Percentiles rank a stretch among this genome's conserved stretches.
phyloP scores from a whole-genome alignment of 75 land plant species.

The Sequoiadendron giganteum region DNA sequence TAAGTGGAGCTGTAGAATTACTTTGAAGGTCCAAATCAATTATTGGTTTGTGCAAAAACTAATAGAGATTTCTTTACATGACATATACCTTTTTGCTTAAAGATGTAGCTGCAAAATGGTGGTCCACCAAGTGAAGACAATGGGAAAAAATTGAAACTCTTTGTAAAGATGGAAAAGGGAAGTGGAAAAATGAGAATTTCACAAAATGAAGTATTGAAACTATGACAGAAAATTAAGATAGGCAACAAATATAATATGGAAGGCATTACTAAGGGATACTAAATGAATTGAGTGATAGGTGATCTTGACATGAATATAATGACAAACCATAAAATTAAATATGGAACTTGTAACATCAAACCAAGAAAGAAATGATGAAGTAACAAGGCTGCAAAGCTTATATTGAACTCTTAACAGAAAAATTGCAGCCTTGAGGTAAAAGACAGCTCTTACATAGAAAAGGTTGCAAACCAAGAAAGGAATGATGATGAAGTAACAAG shows the following conservation, averaged over 20 bases:
- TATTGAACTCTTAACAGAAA: background rate
- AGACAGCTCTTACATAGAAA: background rate
- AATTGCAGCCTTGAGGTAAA: background rate
- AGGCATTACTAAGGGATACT: background rate
- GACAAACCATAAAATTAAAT: background rate
- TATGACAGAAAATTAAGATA: background rate
- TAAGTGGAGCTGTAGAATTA: too few relatives aligned
- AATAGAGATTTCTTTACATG: too few relatives aligned
- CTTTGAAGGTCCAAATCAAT: too few relatives aligned
- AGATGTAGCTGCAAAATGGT: background rate
- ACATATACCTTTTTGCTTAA: too few relatives aligned
- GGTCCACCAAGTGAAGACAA: background rate
- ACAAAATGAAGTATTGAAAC: background rate
- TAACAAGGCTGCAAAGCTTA: background rate
- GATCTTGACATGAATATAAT: background rate
- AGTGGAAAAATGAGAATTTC: background rate
- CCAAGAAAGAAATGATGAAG: background rate
- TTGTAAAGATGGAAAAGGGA: background rate
- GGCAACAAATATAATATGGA: background rate
- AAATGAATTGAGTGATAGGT: background rate
- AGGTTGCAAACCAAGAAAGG: background rate
- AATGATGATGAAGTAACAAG: background rate
- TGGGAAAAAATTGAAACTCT: background rate
- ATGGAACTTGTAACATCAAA: background rate
- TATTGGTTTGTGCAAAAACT: too few relatives aligned